Base-by-base conservation (phyloP, 345 rosid genomes). In the Moricandia arvensis region DNA sequence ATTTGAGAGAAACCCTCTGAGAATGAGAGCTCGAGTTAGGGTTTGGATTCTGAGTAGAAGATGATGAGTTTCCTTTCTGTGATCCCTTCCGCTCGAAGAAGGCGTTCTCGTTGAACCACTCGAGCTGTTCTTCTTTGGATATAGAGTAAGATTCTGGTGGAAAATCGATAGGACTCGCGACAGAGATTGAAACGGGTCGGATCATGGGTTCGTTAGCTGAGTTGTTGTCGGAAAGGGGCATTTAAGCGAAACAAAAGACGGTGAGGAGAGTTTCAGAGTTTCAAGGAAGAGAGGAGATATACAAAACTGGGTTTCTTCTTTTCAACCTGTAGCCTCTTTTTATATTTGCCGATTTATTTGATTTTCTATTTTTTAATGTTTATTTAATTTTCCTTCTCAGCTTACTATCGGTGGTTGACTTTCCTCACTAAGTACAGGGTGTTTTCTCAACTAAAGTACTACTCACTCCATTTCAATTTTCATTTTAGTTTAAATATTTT, bases 121-220 rank as follows among this genome's bases (percentile, higher is more conserved):
- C 99, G 73, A 87, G 38, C 77, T 90, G 93, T 7, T 88, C 99
- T 57, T 91, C 97, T 67, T 84, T 84, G 3, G 97, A 89, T 10
- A 94, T 82, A 74, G 89, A 90, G 73, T 91, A 89, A 18, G 99
- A 94, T 16, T 91, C 97, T 1, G 98, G 97, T 26, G 98, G 98
- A 27, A 82, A 85, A 80, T 91, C 98, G 8, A 80, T 75, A 7
- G 87, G 85, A 3, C 31, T 79, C n/a, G 71, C 71, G 6, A 43
- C 60, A 54, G n/a, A n/a, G n/a, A n/a, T n/a, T n/a, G 38, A 41
- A 7, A 66, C 71, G 33, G 70, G 73, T 60, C 10, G 57, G 55
- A 45, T 63, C 60, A 38, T 69, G n/a, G 61, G 24, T 33, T 31
- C 8, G 13, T n/a, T n/a, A n/a, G n/a, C n/a, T n/a, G n/a, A n/a